Percentiles rank a stretch among this genome's conserved stretches.
phyloP scores from a whole-genome alignment of 768 basidiomycete genomes.

The Postia placenta region DNA sequence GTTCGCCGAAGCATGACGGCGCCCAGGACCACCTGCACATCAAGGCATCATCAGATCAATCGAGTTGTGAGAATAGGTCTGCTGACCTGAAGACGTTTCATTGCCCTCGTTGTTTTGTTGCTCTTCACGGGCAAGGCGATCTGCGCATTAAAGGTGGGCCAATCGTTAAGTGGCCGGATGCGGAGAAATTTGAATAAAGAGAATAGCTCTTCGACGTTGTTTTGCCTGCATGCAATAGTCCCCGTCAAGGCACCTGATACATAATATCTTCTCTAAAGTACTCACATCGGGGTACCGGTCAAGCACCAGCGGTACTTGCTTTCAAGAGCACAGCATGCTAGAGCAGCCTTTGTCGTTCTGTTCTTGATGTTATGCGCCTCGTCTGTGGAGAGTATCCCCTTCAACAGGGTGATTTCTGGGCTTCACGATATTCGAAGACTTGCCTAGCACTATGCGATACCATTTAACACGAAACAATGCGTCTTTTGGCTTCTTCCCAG shows the following conservation, averaged over 20 bases:
- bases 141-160: constrained; percentile 69
- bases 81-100: constrained; percentile 76
- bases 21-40: constrained; percentile 63
- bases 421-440: too few species aligned
- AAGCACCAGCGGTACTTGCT: constrained; percentile 48
- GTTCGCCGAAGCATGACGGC: constrained; percentile 86
- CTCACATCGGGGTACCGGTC: constrained; percentile 38
- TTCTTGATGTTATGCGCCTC: constrained; percentile 61
- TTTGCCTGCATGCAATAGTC: constrained; percentile 51
- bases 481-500: constrained; percentile 42
- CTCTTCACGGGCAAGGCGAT: constrained; percentile 77
- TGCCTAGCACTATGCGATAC: constrained; percentile 84
- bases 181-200: constrained; percentile 87
- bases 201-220: constrained; percentile 85
- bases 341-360: constrained; percentile 31
- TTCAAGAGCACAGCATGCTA: constrained; percentile 34
- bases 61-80: background rate
- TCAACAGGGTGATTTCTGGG: too few species aligned
- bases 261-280: background rate
- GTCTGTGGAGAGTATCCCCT: constrained; percentile 28
- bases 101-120: constrained; percentile 57
- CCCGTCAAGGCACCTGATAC: background rate
- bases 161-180: constrained; percentile 74
- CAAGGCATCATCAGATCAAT: background rate
- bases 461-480: constrained; percentile 77